Conservation (phyloP, 2,329 filamentous ascomycete genomes). For the Trichoderma semiorbis region DNA sequence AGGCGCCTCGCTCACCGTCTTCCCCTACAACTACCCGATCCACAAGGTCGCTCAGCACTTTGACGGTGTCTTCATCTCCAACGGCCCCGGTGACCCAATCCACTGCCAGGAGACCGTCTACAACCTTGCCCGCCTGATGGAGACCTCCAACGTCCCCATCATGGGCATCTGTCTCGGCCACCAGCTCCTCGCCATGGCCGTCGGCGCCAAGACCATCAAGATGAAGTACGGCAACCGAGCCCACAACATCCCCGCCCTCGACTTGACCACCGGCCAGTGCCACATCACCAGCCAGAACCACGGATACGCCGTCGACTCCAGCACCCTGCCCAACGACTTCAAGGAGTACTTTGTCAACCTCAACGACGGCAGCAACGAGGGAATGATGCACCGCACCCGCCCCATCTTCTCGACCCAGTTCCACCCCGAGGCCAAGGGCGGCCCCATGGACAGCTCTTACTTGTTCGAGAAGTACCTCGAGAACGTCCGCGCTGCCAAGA, state of each 20-base stretch:
- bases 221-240: slow-evolving; percentile 99
- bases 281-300: slow-evolving; percentile 99
- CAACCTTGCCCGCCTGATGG: slow-evolving; percentile 87
- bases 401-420: slow-evolving; percentile 99
- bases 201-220: slow-evolving; percentile 88
- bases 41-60: slow-evolving; percentile 98
- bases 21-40: slow-evolving; percentile 95
- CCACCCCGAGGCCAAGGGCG: slow-evolving; percentile 97
- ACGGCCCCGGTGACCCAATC: slow-evolving; percentile 95
- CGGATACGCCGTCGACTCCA: slow-evolving; percentile 88
- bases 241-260: slow-evolving; percentile 95
- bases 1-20: slow-evolving; percentile 87
- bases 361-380: slow-evolving; percentile 96
- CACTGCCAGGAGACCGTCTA: slow-evolving; percentile 94
- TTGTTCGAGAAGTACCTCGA: slow-evolving; percentile 96
- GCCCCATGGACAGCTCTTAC: slow-evolving; percentile 91
- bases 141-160: slow-evolving; percentile 83
- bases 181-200: slow-evolving; percentile 87
- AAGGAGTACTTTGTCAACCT: slow-evolving; percentile 99
- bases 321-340: slow-evolving; percentile 79
- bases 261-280: slow-evolving; percentile 93
- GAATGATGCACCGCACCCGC: slow-evolving; percentile 90
- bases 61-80: slow-evolving; percentile 98
- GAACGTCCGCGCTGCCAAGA: slow-evolving; percentile 86
- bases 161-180: slow-evolving; percentile 98